Conservation (phyloP, 306 rosid genomes). For the Quercus dentata region DNA sequence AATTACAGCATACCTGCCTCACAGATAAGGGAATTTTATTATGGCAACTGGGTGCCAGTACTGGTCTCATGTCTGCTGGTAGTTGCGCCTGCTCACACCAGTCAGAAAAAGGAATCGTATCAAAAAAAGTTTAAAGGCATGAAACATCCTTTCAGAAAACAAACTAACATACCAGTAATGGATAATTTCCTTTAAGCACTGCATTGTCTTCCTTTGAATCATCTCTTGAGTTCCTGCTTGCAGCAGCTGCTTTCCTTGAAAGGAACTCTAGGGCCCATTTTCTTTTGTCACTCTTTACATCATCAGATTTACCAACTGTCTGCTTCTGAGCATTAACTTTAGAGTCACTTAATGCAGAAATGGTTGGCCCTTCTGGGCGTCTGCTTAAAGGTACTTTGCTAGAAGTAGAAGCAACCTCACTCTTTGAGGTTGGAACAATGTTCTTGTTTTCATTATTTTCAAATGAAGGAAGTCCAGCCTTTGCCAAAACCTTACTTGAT, state of each 20-base stretch:
- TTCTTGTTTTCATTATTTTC: slow-evolving; percentile 42
- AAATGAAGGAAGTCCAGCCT: slow-evolving; percentile 32
- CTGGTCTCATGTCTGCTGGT: slow-evolving; percentile 89
- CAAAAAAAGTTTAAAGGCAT: slow-evolving; percentile 11
- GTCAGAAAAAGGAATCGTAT: slow-evolving; percentile 29
- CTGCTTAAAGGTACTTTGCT: slow-evolving; percentile 39
- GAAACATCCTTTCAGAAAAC: slow-evolving; percentile 14
- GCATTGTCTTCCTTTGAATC: slow-evolving; percentile 55
- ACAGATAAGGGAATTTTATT: slow-evolving; percentile 76
- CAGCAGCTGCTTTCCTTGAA: slow-evolving; percentile 70
- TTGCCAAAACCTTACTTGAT: slow-evolving; percentile 36
- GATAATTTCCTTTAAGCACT: slow-evolving; percentile 70
- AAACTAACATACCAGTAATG: slow-evolving; percentile 71
- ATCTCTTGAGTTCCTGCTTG: slow-evolving; percentile 38
- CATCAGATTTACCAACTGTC: slow-evolving; percentile 39
- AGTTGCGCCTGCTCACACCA: slow-evolving; percentile 76
- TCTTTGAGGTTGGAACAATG: slow-evolving; percentile 26
- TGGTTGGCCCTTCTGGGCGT: slow-evolving; percentile 32
- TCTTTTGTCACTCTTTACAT: slow-evolving; percentile 64
- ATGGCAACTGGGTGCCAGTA: slow-evolving; percentile 59
- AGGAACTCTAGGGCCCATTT: slow-evolving; percentile 97
- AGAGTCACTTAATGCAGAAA: slow-evolving; percentile 43
- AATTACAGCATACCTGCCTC: slow-evolving; percentile 75
- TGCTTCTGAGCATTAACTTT: slow-evolving; percentile 43
- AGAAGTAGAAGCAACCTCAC: slow-evolving; percentile 34